These are phyloP conservation scores for Lentinus brumalis DNA, from an alignment of 768 basidiomycete species.

Conservation along the genomic window DNA sequence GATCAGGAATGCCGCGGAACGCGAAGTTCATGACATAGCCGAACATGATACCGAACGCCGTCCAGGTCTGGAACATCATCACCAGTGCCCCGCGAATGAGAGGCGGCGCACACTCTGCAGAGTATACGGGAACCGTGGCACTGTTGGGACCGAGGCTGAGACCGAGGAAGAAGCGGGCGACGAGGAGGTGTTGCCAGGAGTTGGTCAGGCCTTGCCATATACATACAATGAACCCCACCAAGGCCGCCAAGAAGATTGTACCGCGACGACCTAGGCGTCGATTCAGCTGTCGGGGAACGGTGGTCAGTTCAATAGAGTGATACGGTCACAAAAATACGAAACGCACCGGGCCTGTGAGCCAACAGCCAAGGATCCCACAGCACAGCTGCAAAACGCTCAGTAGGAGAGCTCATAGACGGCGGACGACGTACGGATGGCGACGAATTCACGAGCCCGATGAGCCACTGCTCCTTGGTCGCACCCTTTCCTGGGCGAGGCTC, in stretches of 20 bases:
- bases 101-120: slow-evolving; percentile 49
- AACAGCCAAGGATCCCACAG: slow-evolving; percentile 55
- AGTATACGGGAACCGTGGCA: slow-evolving; percentile 60
- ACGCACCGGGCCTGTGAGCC: slow-evolving; percentile 74
- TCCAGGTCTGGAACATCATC: slow-evolving; percentile 64
- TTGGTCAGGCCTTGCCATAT: slow-evolving; percentile 55
- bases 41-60: slow-evolving; percentile 78
- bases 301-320: background rate
- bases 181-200: slow-evolving; percentile 56
- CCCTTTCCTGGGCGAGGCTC: slow-evolving; percentile 22
- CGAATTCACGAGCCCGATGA: slow-evolving; percentile 72
- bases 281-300: background rate
- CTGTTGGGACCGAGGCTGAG: slow-evolving; percentile 57
- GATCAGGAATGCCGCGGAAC: slow-evolving; percentile 53
- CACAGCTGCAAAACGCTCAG: slow-evolving; percentile 37
- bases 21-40: slow-evolving; percentile 67
- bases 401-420: slow-evolving; percentile 4
- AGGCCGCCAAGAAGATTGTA: slow-evolving; percentile 48
- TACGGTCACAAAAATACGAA: background rate
- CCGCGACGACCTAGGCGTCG: slow-evolving; percentile 49
- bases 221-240: slow-evolving; percentile 43
- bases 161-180: slow-evolving; percentile 53
- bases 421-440: slow-evolving; percentile 48
- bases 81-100: slow-evolving; percentile 1
- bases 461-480: slow-evolving; percentile 55